These are phyloP conservation scores for Nyctanthes arbortristis DNA, from an alignment of 257 asterid genomes.

Conservation along the genomic window DNA sequence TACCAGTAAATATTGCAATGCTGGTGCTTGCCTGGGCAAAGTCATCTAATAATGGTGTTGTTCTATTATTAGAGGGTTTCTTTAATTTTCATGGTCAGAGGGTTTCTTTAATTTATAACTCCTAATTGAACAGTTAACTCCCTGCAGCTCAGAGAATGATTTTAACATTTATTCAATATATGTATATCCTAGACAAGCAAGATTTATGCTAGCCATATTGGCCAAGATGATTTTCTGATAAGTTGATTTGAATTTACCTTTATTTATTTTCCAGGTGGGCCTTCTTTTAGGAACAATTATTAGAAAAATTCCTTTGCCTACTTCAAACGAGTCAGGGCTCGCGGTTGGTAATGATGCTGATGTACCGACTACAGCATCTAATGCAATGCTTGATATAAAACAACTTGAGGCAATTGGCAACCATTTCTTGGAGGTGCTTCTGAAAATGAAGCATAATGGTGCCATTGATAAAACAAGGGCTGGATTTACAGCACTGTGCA, in stretches of 20 bases:
- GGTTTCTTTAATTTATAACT: conserved; percentile 10
- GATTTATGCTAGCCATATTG: neutral
- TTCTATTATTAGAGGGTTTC: neutral
- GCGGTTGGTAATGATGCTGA: conserved; percentile 29
- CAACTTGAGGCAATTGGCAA: conserved; percentile 92
- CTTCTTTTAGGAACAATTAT: conserved; percentile 93
- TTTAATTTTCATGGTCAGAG: neutral
- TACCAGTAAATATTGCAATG: conserved; percentile 13
- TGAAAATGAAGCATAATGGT: conserved; percentile 97
- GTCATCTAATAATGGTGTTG: conserved; percentile 20
- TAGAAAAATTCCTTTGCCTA: conserved; percentile 84
- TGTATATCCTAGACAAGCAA: neutral
- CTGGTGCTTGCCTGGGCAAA: conserved; percentile 8
- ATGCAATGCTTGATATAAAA: conserved; percentile 66
- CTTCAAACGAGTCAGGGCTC: conserved; percentile 51
- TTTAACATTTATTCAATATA: conserved; percentile 7
- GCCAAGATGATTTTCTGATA: neutral
- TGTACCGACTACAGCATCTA: conserved; percentile 37
- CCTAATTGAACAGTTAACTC: conserved; percentile 3
- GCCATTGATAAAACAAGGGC: conserved; percentile 99
- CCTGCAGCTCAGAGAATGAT: conserved; percentile 4
- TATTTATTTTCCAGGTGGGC: conserved; percentile 69
- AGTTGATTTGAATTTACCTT: conserved; percentile 14
- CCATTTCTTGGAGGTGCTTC: conserved; percentile 92
- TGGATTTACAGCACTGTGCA: conserved; percentile 97